Percentiles rank a stretch among this genome's conserved stretches.
These are phyloP conservation scores for Cucurbita argyrosperma DNA, from an alignment of 306 rosid genomes.

Conservation along the genomic window DNA sequence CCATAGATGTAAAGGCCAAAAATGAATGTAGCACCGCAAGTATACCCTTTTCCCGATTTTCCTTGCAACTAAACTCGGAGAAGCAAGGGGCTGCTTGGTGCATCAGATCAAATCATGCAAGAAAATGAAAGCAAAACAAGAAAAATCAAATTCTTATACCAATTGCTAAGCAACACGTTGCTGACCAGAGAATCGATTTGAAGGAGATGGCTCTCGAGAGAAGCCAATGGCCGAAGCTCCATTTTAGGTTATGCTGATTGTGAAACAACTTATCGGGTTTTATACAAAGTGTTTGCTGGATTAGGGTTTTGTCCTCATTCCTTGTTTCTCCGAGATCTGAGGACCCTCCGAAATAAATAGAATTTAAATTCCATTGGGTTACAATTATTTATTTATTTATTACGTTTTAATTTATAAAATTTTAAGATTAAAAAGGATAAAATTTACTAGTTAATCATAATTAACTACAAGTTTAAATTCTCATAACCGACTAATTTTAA, in stretches of 20 bases:
- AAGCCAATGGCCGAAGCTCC: neutral
- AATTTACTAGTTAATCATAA: too few relatives aligned
- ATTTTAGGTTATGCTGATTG: neutral
- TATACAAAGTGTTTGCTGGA: neutral
- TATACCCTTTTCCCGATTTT: constrained; percentile 26
- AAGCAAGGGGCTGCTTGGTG: constrained; percentile 39
- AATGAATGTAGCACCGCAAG: constrained; percentile 21
- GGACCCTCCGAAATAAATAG: too few relatives aligned
- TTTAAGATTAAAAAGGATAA: too few relatives aligned
- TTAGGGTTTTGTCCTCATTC: neutral
- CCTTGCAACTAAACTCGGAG: constrained; percentile 20
- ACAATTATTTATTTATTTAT: too few relatives aligned
- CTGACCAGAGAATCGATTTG: neutral
- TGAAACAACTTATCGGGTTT: neutral
- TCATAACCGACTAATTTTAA: too few relatives aligned
- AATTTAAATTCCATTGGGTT: too few relatives aligned
- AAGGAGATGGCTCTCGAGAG: neutral
- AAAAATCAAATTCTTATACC: neutral
- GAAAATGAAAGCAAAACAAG: neutral
- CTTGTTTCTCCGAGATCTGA: neutral
- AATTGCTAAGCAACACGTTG: neutral
- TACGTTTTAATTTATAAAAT: too few relatives aligned
- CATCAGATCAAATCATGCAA: neutral
- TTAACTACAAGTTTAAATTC: too few relatives aligned
- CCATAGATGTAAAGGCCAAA: constrained; percentile 14